Percentiles rank a stretch among this genome's conserved stretches.
Conservation (phyloP, 768 basidiomycete genomes). For the Terana coerulea region DNA sequence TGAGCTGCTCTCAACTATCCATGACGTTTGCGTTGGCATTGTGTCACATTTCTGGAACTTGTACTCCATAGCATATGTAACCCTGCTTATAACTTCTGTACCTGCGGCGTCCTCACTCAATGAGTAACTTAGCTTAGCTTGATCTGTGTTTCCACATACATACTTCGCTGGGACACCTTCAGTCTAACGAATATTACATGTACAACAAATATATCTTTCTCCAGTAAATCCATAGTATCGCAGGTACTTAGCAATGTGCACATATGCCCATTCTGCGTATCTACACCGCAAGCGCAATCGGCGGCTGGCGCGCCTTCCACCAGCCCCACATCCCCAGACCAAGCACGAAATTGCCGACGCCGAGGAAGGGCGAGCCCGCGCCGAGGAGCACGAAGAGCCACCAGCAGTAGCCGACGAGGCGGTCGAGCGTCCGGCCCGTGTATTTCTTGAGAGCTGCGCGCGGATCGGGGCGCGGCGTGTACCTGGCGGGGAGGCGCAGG, state of each 20-base stretch:
- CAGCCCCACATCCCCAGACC: conserved; percentile 65
- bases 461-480: conserved; percentile 52
- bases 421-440: conserved; percentile 64
- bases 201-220: neutral
- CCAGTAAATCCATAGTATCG: too few relatives aligned
- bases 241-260: too few relatives aligned
- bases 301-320: conserved; percentile 35
- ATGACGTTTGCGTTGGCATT: neutral
- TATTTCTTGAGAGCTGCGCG: conserved; percentile 54
- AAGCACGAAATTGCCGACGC: conserved; percentile 68
- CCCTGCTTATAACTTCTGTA: too few relatives aligned
- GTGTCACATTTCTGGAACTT: neutral
- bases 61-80: too few relatives aligned
- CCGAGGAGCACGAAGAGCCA: conserved; percentile 71
- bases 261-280: too few relatives aligned
- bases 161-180: neutral
- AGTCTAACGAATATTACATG: neutral
- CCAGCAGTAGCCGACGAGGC: conserved; percentile 77
- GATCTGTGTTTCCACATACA: neutral
- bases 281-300: neutral
- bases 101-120: neutral
- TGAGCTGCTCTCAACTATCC: too few relatives aligned
- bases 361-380: conserved; percentile 68
- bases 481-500: conserved; percentile 48
- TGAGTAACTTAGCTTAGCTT: neutral